Evolutionary conservation across 1,284 basidiomycete species (phyloP).

Genomic region (Peniophora sp.): DNA sequence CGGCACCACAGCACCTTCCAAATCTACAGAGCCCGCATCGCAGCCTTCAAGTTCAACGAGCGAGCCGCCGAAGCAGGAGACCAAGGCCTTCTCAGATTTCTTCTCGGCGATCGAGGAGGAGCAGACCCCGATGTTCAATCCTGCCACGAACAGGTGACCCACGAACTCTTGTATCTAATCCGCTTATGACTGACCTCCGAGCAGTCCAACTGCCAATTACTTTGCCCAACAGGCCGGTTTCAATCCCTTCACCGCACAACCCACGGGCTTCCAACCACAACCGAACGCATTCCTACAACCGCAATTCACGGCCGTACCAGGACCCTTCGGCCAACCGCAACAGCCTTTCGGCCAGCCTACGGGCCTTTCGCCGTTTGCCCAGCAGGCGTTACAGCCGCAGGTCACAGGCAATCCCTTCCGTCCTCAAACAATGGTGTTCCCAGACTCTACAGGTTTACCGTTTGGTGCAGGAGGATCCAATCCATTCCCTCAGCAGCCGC

Average conservation of each 20-base stretch:
- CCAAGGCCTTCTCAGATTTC: conserved; percentile 69
- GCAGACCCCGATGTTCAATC: conserved; percentile 69
- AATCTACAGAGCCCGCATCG: conserved; percentile 12
- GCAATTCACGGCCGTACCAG: conserved; percentile 25
- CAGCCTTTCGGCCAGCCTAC: conserved; percentile 34
- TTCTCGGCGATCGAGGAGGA: conserved; percentile 87
- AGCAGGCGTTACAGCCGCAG: conserved; percentile 54
- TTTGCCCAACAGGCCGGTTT: conserved; percentile 57
- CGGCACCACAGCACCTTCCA: conserved; percentile 16
- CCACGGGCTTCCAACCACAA: conserved; percentile 20
- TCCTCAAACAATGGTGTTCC: conserved; percentile 55
- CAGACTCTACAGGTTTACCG: conserved; percentile 31
- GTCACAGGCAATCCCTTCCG: not conserved
- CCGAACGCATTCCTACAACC: conserved; percentile 23
- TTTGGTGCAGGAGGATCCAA: not conserved
- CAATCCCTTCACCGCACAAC: conserved; percentile 65
- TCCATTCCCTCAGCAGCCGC: conserved; percentile 40
- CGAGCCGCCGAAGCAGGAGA: conserved; percentile 13
- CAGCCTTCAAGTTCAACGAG: conserved; percentile 17
- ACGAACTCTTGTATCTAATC: conserved; percentile 2
- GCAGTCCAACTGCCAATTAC: conserved; percentile 44
- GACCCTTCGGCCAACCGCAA: conserved; percentile 34
- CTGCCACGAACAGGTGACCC: conserved; percentile 47
- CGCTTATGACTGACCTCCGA: conserved; percentile 10
- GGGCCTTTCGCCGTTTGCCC: conserved; percentile 39